Evolutionary conservation across 805 yeast genomes (phyloP), one percentile per base, ranked within the genome.

Genomic region (Metschnikowia reukaufii): DNA sequence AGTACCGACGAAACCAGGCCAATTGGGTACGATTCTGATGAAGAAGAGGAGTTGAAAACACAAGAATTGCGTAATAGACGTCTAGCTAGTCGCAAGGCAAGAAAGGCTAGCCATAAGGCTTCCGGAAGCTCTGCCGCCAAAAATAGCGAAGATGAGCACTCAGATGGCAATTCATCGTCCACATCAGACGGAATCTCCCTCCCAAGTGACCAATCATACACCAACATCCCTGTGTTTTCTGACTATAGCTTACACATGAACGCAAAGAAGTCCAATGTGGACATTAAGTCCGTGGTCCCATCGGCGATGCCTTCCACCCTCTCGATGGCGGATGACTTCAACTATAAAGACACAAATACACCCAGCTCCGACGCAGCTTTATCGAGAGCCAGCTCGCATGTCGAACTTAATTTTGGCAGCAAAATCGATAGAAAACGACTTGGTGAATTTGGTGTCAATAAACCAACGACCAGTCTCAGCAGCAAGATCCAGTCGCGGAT

Each of bases 221-320:
- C 87, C 2, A 82, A 84, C 60, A 75, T 84, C 35, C 88, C 90
- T 2, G 74, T 84, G 63, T 76, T 84, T 47, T 72, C 78, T 16
- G 81, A 78, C 50, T 80, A 78, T 46, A 64, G 58, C 17, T 61
- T 72, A 49, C 74, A 71, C 51, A 57, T 51, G 53, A 62, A 63
- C 38, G 58, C 54, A 15, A 52, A 49, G 23, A 51, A 49, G 36
- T 47, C 57, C 4, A 46, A 51, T 17, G 48, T 55, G 3, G 59
- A 55, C 37, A 39, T 54, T 35, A 47, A 47, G 33, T 47, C 51
- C 1, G 49, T 47, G 13, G 42, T 45, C 2, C 47, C 54, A 0
- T 53, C 59, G 6, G 47, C 49, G 19, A 39, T 51, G 42, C 50
- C 56, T 25, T 70, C 74, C 16, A 57, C 64, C 4, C 55, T 55